phyloP scores from a whole-genome alignment of 2,329 filamentous ascomycete genomes.

The Fusarium odoratissimum region DNA sequence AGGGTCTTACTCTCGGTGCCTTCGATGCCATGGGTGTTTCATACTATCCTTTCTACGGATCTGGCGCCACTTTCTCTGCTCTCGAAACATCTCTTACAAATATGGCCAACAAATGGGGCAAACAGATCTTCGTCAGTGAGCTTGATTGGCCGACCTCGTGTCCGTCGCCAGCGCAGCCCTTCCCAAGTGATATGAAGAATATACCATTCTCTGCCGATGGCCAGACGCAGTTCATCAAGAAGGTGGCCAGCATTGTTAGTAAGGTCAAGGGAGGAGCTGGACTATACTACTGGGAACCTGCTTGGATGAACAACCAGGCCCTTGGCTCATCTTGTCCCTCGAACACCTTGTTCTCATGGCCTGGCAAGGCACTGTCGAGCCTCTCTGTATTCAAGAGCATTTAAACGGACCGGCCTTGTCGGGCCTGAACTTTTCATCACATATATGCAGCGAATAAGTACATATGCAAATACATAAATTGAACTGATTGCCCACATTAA shows the following conservation, averaged over 20 bases:
- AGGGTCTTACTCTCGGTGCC: constrained; percentile 64
- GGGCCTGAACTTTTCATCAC: too few species aligned
- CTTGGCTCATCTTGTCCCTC: constrained; percentile 74
- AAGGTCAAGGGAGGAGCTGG: constrained; percentile 66
- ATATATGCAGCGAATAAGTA: too few species aligned
- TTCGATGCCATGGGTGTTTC: constrained; percentile 79
- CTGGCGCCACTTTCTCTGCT: constrained; percentile 66
- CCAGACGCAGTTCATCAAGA: constrained; percentile 70
- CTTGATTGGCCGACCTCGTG: constrained; percentile 77
- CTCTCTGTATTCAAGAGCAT: constrained; percentile 66
- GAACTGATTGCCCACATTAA: too few species aligned
- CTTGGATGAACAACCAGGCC: constrained; percentile 73
- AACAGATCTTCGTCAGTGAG: constrained; percentile 76
- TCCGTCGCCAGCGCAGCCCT: constrained; percentile 65
- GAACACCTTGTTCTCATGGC: constrained; percentile 70
- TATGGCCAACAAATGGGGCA: constrained; percentile 71
- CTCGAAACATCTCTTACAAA: constrained; percentile 67
- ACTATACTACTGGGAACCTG: constrained; percentile 80
- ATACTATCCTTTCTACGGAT: constrained; percentile 79
- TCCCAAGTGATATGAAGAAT: constrained; percentile 67
- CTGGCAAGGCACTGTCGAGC: constrained; percentile 66
- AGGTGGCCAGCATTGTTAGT: constrained; percentile 67
- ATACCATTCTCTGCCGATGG: constrained; percentile 74
- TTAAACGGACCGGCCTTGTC: too few species aligned
- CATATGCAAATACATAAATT: too few species aligned